These are phyloP conservation scores for Pseudonitzschia pungens DNA, from an alignment of 108 stramenopile genomes.

Conservation along the genomic window DNA sequence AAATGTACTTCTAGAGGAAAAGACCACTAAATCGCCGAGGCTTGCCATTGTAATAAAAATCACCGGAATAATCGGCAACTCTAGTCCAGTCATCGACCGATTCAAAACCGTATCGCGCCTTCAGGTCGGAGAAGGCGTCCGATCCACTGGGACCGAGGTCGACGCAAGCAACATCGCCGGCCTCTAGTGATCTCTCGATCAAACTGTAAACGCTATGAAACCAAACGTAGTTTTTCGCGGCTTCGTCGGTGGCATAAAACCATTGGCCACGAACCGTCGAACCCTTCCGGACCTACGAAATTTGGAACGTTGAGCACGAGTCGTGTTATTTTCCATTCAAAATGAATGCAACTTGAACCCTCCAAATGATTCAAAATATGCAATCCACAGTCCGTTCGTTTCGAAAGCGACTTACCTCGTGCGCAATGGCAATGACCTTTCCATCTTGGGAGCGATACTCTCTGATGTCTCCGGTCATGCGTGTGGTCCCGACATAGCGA, in stretches of 20 bases:
- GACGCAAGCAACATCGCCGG: constrained; percentile 60
- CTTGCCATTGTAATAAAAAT: constrained; percentile 48
- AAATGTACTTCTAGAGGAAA: neutral
- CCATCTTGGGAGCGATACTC: constrained; percentile 54
- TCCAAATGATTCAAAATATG: neutral
- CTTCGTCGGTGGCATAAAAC: constrained; percentile 78
- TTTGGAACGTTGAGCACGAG: no score
- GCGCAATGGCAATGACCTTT: constrained; percentile 70
- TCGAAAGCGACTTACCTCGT: constrained; percentile 18
- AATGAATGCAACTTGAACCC: neutral
- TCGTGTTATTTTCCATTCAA: neutral
- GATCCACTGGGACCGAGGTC: constrained; percentile 74
- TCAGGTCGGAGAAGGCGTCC: constrained; percentile 70
- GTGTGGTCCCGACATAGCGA: constrained; percentile 68
- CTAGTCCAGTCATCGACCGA: constrained; percentile 67
- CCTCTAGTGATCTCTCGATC: constrained; percentile 58
- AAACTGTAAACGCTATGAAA: constrained; percentile 69
- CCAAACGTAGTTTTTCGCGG: constrained; percentile 74
- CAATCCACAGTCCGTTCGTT: neutral
- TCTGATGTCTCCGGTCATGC: constrained; percentile 67
- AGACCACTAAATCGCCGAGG: constrained; percentile 11
- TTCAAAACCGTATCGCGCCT: constrained; percentile 65
- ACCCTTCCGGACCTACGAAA: constrained; percentile 56
- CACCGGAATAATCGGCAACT: constrained; percentile 61
- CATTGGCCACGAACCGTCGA: constrained; percentile 71